A percentile compares a stretch with the other conserved stretches of the same genome.
These are phyloP conservation scores for Aeschynomene evenia DNA, from an alignment of 306 rosid species.

Conservation along the genomic window DNA sequence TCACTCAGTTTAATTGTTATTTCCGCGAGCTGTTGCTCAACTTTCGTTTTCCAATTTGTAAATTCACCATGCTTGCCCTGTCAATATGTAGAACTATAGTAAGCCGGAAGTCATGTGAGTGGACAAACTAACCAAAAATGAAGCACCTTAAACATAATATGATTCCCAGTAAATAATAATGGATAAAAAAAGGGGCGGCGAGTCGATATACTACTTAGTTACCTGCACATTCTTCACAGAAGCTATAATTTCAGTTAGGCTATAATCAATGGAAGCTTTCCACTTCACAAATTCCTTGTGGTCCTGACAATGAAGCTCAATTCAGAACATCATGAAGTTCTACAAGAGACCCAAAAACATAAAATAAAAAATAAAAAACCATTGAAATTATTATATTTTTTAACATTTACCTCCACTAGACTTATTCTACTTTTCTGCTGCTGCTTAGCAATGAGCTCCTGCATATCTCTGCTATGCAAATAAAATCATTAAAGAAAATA, in stretches of 20 bases:
- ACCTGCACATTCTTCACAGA: constrained; percentile 79
- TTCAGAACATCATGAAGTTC: constrained; percentile 21
- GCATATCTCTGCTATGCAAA: constrained; percentile 66
- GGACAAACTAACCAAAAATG: neutral
- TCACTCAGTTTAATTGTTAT: constrained; percentile 50
- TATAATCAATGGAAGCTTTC: constrained; percentile 56
- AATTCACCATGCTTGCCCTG: constrained; percentile 70
- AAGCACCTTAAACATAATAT: neutral
- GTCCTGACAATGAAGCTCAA: constrained; percentile 38
- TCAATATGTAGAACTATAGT: constrained; percentile 23
- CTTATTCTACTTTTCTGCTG: constrained; percentile 39
- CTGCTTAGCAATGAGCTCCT: constrained; percentile 52
- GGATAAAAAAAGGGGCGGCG: neutral
- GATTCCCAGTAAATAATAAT: constrained; percentile 3
- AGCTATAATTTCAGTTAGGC: constrained; percentile 50
- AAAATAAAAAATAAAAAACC: no score
- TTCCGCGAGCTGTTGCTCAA: constrained; percentile 63
- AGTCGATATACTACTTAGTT: constrained; percentile 17
- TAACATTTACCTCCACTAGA: constrained; percentile 49
- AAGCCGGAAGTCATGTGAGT: constrained; percentile 4
- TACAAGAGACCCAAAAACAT: constrained; percentile 15
- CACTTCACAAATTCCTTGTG: constrained; percentile 61
- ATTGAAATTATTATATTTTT: constrained; percentile 22
- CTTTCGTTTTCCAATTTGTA: constrained; percentile 61
- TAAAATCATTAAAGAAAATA: constrained; percentile 27